Evolutionary conservation across 2,329 filamentous ascomycete species (phyloP).

Genomic region (Fusarium nisikadoi): DNA sequence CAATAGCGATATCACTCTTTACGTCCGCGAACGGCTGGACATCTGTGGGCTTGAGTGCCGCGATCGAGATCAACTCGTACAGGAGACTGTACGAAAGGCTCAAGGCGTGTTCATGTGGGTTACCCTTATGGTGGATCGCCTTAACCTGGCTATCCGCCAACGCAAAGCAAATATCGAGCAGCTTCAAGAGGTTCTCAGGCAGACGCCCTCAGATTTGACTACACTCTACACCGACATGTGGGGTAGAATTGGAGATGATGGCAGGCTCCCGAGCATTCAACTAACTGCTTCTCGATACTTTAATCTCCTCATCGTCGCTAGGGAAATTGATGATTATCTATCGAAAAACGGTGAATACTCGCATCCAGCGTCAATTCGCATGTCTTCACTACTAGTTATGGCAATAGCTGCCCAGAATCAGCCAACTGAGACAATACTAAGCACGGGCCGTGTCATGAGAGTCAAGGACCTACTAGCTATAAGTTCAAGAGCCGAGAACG

Average conservation of each 20-base stretch:
- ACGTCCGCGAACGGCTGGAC: background rate
- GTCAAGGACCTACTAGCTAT: no score
- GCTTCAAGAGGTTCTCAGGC: background rate
- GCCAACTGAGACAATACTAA: no score
- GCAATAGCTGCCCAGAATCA: no score
- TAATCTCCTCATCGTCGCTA: background rate
- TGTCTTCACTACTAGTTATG: no score
- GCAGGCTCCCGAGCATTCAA: background rate
- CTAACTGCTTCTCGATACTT: background rate
- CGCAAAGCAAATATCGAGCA: fast-evolving
- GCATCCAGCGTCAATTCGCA: no score
- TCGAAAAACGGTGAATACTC: no score
- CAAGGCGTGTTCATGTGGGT: background rate
- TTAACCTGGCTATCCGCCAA: background rate
- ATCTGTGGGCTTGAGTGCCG: fast-evolving
- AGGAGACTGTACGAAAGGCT: background rate
- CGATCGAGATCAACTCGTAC: fast-evolving
- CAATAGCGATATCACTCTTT: background rate
- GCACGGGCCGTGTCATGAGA: no score
- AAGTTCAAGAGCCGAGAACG: no score
- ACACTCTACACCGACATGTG: background rate
- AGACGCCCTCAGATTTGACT: background rate
- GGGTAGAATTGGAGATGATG: background rate
- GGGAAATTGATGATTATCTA: no score
- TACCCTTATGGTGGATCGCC: background rate